Percentiles rank a stretch among this genome's conserved stretches.
Evolutionary conservation across 2,329 filamentous ascomycete genomes (phyloP).

Genomic region (Daldinia sp.): DNA sequence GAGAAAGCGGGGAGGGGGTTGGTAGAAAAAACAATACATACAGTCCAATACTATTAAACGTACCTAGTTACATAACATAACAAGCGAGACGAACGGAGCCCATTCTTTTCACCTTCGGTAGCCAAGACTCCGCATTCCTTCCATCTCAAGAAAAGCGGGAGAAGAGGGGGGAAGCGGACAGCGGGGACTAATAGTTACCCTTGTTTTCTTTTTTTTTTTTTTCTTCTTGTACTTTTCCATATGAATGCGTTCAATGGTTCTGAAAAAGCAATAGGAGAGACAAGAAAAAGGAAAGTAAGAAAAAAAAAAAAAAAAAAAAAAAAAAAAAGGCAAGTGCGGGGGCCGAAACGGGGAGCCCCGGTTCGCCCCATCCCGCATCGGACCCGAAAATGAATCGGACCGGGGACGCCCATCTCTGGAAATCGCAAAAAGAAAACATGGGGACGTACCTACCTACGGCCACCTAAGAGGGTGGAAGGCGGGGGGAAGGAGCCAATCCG

Average conservation of each 20-base stretch:
- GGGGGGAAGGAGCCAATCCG: background rate
- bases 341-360: slow-evolving; percentile 38
- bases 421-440: slow-evolving; percentile 8
- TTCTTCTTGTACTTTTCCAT: background rate
- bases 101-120: slow-evolving; percentile 20
- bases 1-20: slow-evolving; percentile 9
- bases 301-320: background rate
- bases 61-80: slow-evolving; percentile 3
- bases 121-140: slow-evolving; percentile 40
- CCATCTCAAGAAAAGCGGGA: slow-evolving; percentile 10
- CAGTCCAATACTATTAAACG: background rate
- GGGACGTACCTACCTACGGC: background rate
- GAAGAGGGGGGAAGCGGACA: background rate
- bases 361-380: slow-evolving; percentile 37
- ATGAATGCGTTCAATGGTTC: no score
- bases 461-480: background rate
- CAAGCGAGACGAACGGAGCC: background rate
- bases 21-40: background rate
- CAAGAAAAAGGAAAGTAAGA: background rate
- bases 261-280: background rate
- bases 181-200: background rate
- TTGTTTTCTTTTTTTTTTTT: background rate
- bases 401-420: slow-evolving; percentile 33
- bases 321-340: slow-evolving; percentile 26
- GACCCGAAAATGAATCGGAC: slow-evolving; percentile 43